Conservation (phyloP, 257 asterid genomes). For the Verbena officinalis region DNA sequence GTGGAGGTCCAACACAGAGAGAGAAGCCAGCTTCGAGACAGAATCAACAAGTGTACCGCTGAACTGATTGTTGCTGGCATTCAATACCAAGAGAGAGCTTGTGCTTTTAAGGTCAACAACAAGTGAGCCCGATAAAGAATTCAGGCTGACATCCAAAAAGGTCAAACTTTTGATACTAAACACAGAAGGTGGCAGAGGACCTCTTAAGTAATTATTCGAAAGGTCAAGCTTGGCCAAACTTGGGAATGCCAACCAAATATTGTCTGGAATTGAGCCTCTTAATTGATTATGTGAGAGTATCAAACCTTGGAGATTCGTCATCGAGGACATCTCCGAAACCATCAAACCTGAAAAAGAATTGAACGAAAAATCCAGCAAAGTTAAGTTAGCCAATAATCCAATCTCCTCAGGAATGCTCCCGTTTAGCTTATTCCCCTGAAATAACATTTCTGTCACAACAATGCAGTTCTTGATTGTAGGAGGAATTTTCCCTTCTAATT, state of each 20-base stretch:
- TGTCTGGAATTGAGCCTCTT: slow-evolving; percentile 55
- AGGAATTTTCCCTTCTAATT: slow-evolving; percentile 65
- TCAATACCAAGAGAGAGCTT: slow-evolving; percentile 58
- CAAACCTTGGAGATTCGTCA: slow-evolving; percentile 72
- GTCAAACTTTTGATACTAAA: slow-evolving; percentile 52
- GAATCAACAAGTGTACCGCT: slow-evolving; percentile 51
- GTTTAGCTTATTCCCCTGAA: slow-evolving; percentile 67
- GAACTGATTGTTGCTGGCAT: slow-evolving; percentile 64
- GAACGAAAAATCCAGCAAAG: slow-evolving; percentile 60
- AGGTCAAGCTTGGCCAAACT: slow-evolving; percentile 64
- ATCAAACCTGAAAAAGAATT: slow-evolving; percentile 56
- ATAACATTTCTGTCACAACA: slow-evolving; percentile 45
- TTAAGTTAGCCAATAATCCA: slow-evolving; percentile 48
- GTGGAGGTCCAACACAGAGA: slow-evolving; percentile 69
- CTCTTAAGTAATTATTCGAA: slow-evolving; percentile 54
- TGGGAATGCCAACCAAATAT: slow-evolving; percentile 33
- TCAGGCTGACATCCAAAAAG: slow-evolving; percentile 66
- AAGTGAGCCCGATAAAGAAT: slow-evolving; percentile 56
- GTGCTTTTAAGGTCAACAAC: slow-evolving; percentile 24
- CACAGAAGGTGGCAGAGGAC: slow-evolving; percentile 60
- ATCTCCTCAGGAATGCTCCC: slow-evolving; percentile 77
- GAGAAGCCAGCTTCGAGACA: slow-evolving; percentile 52
- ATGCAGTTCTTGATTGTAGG: slow-evolving; percentile 50
- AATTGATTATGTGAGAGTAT: slow-evolving; percentile 63
- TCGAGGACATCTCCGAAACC: slow-evolving; percentile 39